Evolutionary conservation across 495 filamentous ascomycete genomes (phyloP).

Genomic region (Penicillium atrosanguineum): DNA sequence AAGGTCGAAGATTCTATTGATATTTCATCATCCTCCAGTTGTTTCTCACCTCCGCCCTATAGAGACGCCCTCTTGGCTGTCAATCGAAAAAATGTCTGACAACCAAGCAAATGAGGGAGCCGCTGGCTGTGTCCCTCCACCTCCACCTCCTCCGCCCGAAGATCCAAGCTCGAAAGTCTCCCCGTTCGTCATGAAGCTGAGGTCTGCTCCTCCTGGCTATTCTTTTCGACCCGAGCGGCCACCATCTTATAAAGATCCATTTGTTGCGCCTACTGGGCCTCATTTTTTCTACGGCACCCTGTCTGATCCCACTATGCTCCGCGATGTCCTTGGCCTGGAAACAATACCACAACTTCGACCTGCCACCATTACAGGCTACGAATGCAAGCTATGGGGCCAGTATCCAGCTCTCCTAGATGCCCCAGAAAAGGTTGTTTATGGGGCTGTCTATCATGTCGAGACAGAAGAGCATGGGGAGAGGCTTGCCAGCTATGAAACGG

Average conservation of each 20-base stretch:
- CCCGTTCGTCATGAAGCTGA: constrained; percentile 13
- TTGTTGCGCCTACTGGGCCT: constrained; percentile 10
- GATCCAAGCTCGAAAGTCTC: constrained; percentile 10
- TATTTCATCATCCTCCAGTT: neutral
- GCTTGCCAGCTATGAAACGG: constrained; percentile 29
- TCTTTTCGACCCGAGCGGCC: constrained; percentile 13
- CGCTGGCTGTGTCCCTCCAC: constrained; percentile 1
- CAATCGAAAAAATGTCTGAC: too few species aligned
- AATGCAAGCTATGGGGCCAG: constrained; percentile 16
- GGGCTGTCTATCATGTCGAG: constrained; percentile 26
- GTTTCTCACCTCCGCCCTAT: neutral
- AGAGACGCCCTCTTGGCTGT: constrained; percentile 14
- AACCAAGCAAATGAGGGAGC: neutral
- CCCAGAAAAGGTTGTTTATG: constrained; percentile 14
- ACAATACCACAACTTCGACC: constrained; percentile 1
- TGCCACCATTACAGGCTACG: constrained; percentile 2
- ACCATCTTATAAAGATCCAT: neutral
- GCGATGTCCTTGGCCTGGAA: constrained; percentile 7
- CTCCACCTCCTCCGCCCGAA: constrained; percentile 15
- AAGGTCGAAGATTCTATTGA: neutral
- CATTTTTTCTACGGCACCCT: constrained; percentile 23
- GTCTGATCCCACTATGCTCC: constrained; percentile 10
- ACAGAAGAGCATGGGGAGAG: constrained; percentile 18
- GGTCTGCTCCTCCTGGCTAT: constrained; percentile 6
- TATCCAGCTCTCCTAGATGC: constrained; percentile 28